Percentiles rank a stretch among this genome's conserved stretches.
Conservation (phyloP, 768 basidiomycete species). For the Suillus subalutaceus region DNA sequence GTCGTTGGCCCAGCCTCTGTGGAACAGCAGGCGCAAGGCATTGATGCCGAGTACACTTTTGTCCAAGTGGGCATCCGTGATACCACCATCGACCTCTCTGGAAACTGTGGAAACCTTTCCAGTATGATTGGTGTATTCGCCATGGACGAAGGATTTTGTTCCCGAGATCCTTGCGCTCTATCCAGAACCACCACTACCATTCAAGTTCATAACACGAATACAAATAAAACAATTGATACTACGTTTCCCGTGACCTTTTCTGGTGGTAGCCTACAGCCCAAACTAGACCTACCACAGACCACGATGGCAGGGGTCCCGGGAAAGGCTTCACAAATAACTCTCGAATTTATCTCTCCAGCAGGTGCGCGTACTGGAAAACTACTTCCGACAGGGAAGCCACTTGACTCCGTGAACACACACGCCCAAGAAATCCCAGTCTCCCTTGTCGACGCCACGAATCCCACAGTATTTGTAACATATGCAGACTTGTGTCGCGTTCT, state of each 20-base stretch:
- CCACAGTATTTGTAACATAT: slow-evolving; percentile 62
- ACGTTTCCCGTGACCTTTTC: slow-evolving; percentile 57
- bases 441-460: slow-evolving; percentile 75
- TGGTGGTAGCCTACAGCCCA: slow-evolving; percentile 31
- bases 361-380: slow-evolving; percentile 75
- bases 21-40: slow-evolving; percentile 42
- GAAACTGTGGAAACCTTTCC: slow-evolving; percentile 78
- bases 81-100: slow-evolving; percentile 61
- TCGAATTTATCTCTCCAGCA: slow-evolving; percentile 67
- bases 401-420: slow-evolving; percentile 45
- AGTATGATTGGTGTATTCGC: slow-evolving; percentile 77
- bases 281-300: slow-evolving; percentile 49
- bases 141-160: slow-evolving; percentile 63
- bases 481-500: slow-evolving; percentile 45
- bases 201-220: slow-evolving; percentile 73
- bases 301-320: slow-evolving; percentile 72
- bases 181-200: slow-evolving; percentile 42
- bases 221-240: slow-evolving; percentile 66
- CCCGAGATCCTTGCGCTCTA: slow-evolving; percentile 1
- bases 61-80: slow-evolving; percentile 66
- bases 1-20: slow-evolving; percentile 57
- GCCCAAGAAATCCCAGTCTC: slow-evolving; percentile 43
- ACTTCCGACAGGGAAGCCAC: slow-evolving; percentile 59
- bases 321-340: slow-evolving; percentile 60
- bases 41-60: slow-evolving; percentile 75